Evolutionary conservation across 768 basidiomycete species (phyloP), one percentile per base, ranked within the genome.

Genomic region (Tephrocybe sp.): DNA sequence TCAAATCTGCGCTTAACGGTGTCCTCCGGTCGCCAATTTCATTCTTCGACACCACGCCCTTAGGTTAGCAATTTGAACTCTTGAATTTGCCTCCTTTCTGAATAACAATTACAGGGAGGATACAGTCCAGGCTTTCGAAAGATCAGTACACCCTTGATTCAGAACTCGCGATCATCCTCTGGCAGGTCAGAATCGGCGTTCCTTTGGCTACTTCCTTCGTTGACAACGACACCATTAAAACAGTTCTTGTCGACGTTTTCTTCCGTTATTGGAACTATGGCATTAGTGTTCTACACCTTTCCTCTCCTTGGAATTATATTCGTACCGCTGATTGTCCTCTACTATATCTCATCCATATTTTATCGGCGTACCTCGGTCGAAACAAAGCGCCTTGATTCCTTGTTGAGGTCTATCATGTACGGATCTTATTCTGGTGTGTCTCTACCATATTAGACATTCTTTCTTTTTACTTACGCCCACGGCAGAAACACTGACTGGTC

Each of bases 21-120:
- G 83, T 91, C 3, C 60, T 91, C 47, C 68, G 76, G 3, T 85
- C 85, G 8, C 83, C 85, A 0, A 63, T 75, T 0, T 78, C 83
- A 3, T 89, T 88, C 69, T 88, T 87, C 60, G 88, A 90, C 60
- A 84, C 85, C 0, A 88, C 86, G 0, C 84, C 84, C 1, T 76
- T 84, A 61, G 83, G 84, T 82, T 58, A 28, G 68, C 54, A 12
- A 23, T 50, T 11, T 14, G 4, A 7, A 12, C 3, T 20, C 17
- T 23, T 17, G 0, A 2, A 45, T 43, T 18, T 41, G n/a, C n/a
- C n/a, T 33, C 28, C 11, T 37, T 53, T 8, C 34, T 36, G 11
- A 12, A 21, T 18, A 17, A 33, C 9, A 37, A n/a, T 53, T 17
- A 14, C 44, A 83, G 84, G 84, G 1, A 68, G 83, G 33, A 79